Evolutionary conservation across 768 basidiomycete species (phyloP).

Genomic region (Tremella yokohamensis): DNA sequence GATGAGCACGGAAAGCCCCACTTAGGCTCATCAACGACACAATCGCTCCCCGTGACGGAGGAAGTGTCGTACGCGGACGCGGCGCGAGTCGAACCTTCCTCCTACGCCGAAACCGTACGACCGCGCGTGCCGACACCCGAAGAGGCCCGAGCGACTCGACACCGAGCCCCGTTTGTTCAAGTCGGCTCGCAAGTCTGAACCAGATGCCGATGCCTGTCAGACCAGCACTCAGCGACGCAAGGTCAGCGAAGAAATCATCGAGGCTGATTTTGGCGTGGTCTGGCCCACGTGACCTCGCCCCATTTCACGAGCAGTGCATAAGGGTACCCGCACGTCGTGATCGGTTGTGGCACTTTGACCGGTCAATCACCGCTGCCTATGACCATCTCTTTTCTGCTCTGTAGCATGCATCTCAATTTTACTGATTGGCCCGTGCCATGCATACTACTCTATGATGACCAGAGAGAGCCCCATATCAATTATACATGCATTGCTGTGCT

Average conservation of each 20-base stretch:
- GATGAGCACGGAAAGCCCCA: conserved; percentile 1
- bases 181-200: conserved; percentile 18
- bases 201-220: conserved; percentile 63
- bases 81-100: too few relatives aligned
- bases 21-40: not conserved
- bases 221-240: conserved; percentile 63
- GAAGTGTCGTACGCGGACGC: too few relatives aligned
- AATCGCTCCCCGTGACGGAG: not conserved
- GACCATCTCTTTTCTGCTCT: not conserved
- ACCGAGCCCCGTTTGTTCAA: conserved; percentile 13
- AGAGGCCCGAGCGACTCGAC: conserved; percentile 52
- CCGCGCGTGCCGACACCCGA: too few relatives aligned
- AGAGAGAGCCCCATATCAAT: not conserved
- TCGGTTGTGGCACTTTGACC: conserved; percentile 4
- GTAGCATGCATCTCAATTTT: not conserved
- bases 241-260: conserved; percentile 64
- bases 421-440: not conserved
- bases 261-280: conserved; percentile 55
- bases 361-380: not conserved
- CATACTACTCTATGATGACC: not conserved
- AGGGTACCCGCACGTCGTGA: not conserved
- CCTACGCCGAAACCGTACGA: too few relatives aligned
- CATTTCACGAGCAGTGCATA: too few relatives aligned
- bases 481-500: conserved; percentile 3
- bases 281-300: too few relatives aligned